These are phyloP conservation scores for Withania somnifera DNA, from an alignment of 305 asterid species.

Conservation along the genomic window DNA sequence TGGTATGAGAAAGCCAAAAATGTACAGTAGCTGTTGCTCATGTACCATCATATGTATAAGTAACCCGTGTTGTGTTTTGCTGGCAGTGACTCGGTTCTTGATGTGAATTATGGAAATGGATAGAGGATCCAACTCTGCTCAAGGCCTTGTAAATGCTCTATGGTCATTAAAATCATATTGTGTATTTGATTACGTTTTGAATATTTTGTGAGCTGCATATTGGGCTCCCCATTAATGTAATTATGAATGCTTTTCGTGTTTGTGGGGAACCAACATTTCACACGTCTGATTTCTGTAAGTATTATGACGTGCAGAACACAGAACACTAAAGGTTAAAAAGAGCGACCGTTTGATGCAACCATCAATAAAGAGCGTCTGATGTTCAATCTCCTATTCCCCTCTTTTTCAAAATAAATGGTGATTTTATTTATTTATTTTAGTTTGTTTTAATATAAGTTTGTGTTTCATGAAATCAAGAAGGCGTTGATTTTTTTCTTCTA, in stretches of 20 bases:
- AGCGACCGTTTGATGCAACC: too few species aligned
- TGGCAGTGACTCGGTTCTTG: background rate
- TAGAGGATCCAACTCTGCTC: background rate
- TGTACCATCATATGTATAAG: background rate
- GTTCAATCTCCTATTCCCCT: too few species aligned
- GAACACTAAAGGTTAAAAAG: too few species aligned
- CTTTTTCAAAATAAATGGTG: too few species aligned
- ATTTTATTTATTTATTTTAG: too few species aligned
- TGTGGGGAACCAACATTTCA: background rate
- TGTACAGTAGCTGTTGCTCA: background rate
- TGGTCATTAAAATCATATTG: background rate
- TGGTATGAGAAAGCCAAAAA: background rate
- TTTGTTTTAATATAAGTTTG: too few species aligned
- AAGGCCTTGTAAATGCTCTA: background rate
- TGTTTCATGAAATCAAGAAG: too few species aligned
- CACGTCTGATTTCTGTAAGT: background rate
- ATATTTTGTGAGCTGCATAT: background rate
- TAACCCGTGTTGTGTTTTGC: background rate
- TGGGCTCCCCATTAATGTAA: background rate
- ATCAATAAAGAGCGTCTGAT: too few species aligned
- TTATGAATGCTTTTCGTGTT: background rate
- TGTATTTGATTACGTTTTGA: background rate
- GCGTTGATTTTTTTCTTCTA: too few species aligned
- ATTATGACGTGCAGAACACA: too few species aligned
- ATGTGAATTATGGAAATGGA: constrained; percentile 1